phyloP scores from a whole-genome alignment of 164 flowering plant species.

The Vitis amurensis region DNA sequence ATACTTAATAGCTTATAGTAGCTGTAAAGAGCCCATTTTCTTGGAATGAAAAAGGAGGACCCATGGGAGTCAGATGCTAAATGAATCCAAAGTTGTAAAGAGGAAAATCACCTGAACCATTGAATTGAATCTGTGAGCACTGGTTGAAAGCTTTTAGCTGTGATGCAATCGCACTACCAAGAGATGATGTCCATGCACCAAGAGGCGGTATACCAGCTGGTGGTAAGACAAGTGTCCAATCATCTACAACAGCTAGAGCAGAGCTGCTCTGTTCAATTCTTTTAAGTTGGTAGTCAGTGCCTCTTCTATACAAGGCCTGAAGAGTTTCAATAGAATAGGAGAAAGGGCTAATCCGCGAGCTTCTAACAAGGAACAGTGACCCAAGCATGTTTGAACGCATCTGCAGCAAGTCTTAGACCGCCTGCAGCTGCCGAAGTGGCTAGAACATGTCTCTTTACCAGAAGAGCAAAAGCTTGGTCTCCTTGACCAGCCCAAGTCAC shows the following conservation, averaged over 20 bases:
- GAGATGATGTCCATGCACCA: slow-evolving; percentile 29
- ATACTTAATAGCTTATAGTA: too few species aligned
- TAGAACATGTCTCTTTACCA: slow-evolving; percentile 67
- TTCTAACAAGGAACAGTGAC: slow-evolving; percentile 83
- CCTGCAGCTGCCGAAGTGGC: slow-evolving; percentile 87
- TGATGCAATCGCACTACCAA: slow-evolving; percentile 28
- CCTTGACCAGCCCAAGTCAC: slow-evolving; percentile 77
- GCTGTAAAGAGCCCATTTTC: too few species aligned
- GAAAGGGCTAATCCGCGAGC: slow-evolving; percentile 82
- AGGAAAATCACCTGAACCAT: slow-evolving; percentile 80
- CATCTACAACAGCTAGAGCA: slow-evolving; percentile 90
- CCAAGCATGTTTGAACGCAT: slow-evolving; percentile 77
- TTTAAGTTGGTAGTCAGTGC: slow-evolving; percentile 66
- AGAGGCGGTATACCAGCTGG: slow-evolving; percentile 46
- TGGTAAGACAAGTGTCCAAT: slow-evolving; percentile 72
- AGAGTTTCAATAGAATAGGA: slow-evolving; percentile 67
- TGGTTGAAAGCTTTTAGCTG: slow-evolving; percentile 87
- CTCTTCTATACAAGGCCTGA: slow-evolving; percentile 79
- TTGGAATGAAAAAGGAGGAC: too few species aligned
- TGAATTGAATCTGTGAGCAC: slow-evolving; percentile 80
- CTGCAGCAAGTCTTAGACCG: slow-evolving; percentile 75
- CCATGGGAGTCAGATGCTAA: too few species aligned
- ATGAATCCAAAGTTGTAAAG: too few species aligned
- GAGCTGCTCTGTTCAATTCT: slow-evolving; percentile 80
- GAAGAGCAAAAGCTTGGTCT: slow-evolving; percentile 60